A percentile compares a stretch with the other conserved stretches of the same genome.
These are phyloP conservation scores for Leishmania mexicana DNA, from an alignment of 208 protist species.

Conservation along the genomic window DNA sequence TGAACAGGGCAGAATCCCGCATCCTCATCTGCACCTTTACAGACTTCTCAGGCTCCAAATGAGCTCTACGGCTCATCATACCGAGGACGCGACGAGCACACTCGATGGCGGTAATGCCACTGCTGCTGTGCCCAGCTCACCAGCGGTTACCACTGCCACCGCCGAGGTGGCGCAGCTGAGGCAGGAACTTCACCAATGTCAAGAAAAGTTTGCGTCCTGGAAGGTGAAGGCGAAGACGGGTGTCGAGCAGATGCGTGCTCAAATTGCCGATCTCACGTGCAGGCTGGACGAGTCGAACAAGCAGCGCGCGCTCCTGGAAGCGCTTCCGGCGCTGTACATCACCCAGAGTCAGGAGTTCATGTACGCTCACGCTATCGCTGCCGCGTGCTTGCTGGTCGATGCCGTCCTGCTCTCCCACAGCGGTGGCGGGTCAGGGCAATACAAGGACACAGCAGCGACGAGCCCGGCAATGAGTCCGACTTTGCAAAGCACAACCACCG, in stretches of 20 bases:
- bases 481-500: neutral
- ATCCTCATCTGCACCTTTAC: neutral
- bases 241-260: slow-evolving; percentile 72
- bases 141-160: too few species aligned
- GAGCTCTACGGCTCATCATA: neutral
- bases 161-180: slow-evolving; percentile 33
- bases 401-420: neutral
- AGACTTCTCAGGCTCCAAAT: neutral
- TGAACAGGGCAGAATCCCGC: neutral
- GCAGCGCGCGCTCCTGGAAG: neutral
- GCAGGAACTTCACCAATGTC: slow-evolving; percentile 51
- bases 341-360: slow-evolving; percentile 5
- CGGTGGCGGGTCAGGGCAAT: neutral
- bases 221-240: slow-evolving; percentile 77
- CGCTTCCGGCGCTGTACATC: neutral
- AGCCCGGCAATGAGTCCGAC: neutral
- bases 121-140: neutral
- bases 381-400: slow-evolving; percentile 19
- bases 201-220: slow-evolving; percentile 72
- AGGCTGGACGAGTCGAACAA: slow-evolving; percentile 34
- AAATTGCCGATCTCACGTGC: slow-evolving; percentile 55
- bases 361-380: slow-evolving; percentile 10
- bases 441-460: neutral
- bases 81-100: neutral
- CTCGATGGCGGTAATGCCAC: neutral